phyloP scores from a whole-genome alignment of 1,139 yeast species.

The Protomyces arabidopsidicola region DNA sequence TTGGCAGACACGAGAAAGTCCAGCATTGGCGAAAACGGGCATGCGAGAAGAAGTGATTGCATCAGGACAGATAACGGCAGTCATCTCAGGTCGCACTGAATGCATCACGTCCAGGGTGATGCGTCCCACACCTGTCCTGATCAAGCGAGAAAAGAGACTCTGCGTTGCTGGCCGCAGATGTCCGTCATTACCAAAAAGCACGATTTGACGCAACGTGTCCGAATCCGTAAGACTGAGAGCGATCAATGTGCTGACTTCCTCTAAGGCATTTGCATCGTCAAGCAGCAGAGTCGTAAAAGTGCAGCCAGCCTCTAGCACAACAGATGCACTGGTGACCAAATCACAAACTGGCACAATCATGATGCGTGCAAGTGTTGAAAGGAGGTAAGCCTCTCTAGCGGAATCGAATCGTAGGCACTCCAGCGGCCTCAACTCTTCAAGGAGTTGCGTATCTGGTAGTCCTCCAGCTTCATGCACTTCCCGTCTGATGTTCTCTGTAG shows the following conservation, averaged over 20 bases:
- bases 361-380: conserved; percentile 38
- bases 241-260: conserved; percentile 40
- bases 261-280: conserved; percentile 41
- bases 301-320: conserved; percentile 34
- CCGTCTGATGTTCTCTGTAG: conserved; percentile 39
- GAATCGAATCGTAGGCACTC: conserved; percentile 35
- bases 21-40: conserved; percentile 41
- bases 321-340: conserved; percentile 34
- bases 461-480: not conserved
- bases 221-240: conserved; percentile 35
- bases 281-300: conserved; percentile 39
- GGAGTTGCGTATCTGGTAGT: conserved; percentile 26
- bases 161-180: conserved; percentile 37
- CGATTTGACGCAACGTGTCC: conserved; percentile 35
- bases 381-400: conserved; percentile 36
- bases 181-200: conserved; percentile 41
- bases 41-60: not conserved
- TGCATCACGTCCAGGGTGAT: conserved; percentile 36
- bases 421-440: conserved; percentile 41
- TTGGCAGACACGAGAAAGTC: conserved; percentile 44
- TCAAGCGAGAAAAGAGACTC: conserved; percentile 37
- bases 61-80: not conserved
- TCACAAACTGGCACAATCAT: conserved; percentile 40
- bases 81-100: conserved; percentile 33
- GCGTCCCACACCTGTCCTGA: conserved; percentile 36